Percentiles rank a stretch among this genome's conserved stretches.
Evolutionary conservation across 1,284 basidiomycete genomes (phyloP).

Genomic region (Rhodotorula mucilaginosa): DNA sequence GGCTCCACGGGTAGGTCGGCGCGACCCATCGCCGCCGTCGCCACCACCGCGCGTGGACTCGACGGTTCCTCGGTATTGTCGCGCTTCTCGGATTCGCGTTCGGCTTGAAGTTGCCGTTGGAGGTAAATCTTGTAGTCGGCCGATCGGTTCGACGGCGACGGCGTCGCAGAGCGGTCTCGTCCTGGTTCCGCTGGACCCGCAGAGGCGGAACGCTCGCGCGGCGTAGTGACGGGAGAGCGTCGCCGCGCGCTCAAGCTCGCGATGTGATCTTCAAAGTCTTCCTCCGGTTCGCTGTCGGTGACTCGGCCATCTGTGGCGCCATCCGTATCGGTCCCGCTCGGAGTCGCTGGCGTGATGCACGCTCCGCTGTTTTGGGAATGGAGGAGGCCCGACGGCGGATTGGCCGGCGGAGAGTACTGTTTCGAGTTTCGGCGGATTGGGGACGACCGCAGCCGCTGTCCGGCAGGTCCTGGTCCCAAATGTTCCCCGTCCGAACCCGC

Average conservation of each 20-base stretch:
- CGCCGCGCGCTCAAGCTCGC: background rate
- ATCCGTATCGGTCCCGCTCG: slow-evolving; percentile 9
- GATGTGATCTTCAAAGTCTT: no score
- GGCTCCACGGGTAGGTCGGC: no score
- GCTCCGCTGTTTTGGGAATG: background rate
- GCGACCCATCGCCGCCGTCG: background rate
- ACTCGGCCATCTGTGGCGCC: slow-evolving; percentile 3
- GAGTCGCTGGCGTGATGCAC: slow-evolving; percentile 10
- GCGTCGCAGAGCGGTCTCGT: background rate
- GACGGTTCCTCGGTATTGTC: background rate
- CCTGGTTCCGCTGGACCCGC: background rate
- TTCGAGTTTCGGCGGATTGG: background rate
- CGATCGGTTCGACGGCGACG: slow-evolving; percentile 6
- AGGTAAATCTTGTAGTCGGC: background rate
- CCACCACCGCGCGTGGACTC: no score
- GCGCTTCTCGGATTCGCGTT: background rate
- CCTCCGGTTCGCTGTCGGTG: slow-evolving; percentile 4
- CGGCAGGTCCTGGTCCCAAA: background rate
- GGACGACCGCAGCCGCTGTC: background rate
- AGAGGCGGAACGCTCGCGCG: background rate
- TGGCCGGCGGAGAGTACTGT: background rate
- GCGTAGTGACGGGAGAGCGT: background rate
- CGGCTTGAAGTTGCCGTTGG: background rate
- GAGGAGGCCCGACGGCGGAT: background rate
- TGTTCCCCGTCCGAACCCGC: background rate